A percentile compares a stretch with the other conserved stretches of the same genome.
Conservation (phyloP, 176 grass and related monocot species). For the Oryza officinalis region DNA sequence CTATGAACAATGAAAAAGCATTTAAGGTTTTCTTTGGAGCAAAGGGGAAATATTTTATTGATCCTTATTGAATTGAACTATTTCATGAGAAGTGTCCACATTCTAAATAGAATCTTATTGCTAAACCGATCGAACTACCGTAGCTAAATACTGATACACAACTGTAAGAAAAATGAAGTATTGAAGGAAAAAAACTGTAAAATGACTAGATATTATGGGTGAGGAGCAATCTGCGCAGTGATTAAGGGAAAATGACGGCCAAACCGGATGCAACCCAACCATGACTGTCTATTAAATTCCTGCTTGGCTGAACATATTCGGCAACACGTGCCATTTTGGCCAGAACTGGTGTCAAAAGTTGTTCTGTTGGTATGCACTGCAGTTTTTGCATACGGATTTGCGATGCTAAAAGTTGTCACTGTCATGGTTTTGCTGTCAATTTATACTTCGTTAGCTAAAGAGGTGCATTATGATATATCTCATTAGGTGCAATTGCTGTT, state of each 20-base stretch:
- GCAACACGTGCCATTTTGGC: neutral
- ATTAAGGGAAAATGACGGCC: neutral
- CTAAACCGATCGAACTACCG: neutral
- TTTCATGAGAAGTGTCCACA: neutral
- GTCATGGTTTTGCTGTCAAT: neutral
- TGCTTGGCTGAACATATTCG: neutral
- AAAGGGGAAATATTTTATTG: neutral
- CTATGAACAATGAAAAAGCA: neutral
- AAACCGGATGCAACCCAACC: neutral
- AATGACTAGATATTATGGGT: neutral
- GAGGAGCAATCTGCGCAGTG: neutral
- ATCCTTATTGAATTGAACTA: neutral
- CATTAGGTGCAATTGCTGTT: too few species aligned
- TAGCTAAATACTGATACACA: too few species aligned
- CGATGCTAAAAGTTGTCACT: neutral
- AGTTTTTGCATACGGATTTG: neutral
- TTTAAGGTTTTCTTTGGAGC: neutral
- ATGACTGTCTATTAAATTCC: neutral
- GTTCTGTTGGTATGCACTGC: neutral
- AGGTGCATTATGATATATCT: neutral
- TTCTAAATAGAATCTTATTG: neutral
- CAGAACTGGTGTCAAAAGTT: neutral
- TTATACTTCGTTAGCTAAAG: neutral
- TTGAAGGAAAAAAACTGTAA: neutral
- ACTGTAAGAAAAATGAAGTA: too few species aligned